Conservation (phyloP, 1,284 basidiomycete species). For the Moesziomyces aphidis region DNA sequence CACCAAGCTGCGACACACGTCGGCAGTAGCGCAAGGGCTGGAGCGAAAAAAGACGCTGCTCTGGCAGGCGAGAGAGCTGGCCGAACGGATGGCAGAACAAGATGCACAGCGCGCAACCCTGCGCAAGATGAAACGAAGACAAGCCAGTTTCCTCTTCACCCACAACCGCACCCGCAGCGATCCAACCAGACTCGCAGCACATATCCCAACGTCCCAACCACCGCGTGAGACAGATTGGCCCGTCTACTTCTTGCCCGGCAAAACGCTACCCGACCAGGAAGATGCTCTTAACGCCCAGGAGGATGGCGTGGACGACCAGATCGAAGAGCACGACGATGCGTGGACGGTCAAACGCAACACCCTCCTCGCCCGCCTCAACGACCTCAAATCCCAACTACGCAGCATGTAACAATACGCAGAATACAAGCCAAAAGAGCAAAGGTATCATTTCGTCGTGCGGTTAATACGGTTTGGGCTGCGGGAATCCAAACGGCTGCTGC, state of each 20-base stretch:
- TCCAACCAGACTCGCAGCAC: conserved; percentile 1
- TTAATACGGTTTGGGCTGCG: conserved; percentile 6
- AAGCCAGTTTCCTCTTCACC: conserved; percentile 37
- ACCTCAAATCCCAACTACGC: conserved; percentile 9
- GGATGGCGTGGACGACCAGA: conserved; percentile 40
- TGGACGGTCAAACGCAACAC: background rate
- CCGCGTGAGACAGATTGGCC: background rate
- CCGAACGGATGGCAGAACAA: conserved; percentile 13
- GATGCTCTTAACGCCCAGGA: conserved; percentile 38
- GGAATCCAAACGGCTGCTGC: conserved; percentile 25
- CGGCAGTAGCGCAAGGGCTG: background rate
- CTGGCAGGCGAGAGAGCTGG: conserved; percentile 26
- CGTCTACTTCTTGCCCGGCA: conserved; percentile 32
- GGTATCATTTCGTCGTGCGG: conserved; percentile 11
- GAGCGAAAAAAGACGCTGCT: background rate
- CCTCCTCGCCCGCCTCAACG: conserved; percentile 10
- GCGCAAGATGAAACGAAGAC: conserved; percentile 23
- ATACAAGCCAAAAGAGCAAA: background rate
- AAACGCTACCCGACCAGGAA: conserved; percentile 36
- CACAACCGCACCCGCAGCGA: background rate
- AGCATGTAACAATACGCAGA: background rate
- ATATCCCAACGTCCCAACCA: conserved; percentile 11
- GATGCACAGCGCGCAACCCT: conserved; percentile 27
- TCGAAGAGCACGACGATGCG: conserved; percentile 24
- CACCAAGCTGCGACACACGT: conserved; percentile 5